A percentile compares a stretch with the other conserved stretches of the same genome.
Evolutionary conservation across 768 basidiomycete genomes (phyloP).

Genomic region (Fistulinella prunicolor): DNA sequence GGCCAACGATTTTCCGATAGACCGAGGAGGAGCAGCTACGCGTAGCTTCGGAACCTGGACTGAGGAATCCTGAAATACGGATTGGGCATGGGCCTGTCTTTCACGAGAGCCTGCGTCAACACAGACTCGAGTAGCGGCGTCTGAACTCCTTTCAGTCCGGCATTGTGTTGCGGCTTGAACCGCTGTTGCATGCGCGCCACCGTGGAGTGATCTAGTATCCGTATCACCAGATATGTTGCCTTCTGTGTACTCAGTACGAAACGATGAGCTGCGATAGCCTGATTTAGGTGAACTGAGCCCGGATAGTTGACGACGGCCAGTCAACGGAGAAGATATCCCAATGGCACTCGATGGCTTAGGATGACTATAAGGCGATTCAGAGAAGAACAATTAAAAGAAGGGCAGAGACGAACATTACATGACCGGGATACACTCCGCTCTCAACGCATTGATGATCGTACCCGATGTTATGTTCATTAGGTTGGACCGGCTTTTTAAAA

Average conservation of each 20-base stretch:
- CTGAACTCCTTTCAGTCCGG: neutral
- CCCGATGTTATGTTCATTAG: neutral
- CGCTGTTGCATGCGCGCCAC: too few species aligned
- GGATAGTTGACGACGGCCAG: conserved; percentile 2
- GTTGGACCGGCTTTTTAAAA: neutral
- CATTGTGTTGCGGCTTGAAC: neutral
- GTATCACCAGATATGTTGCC: neutral
- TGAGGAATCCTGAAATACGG: neutral
- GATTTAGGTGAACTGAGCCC: neutral
- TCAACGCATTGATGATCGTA: conserved; percentile 3
- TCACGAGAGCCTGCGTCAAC: conserved; percentile 9
- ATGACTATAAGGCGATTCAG: conserved; percentile 12
- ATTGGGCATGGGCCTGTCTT: conserved; percentile 7
- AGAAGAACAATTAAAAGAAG: neutral
- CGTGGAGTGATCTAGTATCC: neutral
- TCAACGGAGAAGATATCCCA: conserved; percentile 14
- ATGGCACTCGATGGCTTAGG: neutral
- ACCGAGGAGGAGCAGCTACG: neutral
- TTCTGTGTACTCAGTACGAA: neutral
- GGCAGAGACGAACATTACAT: conserved; percentile 9
- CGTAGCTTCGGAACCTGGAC: neutral
- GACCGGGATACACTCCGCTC: neutral
- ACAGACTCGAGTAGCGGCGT: neutral
- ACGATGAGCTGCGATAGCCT: neutral
- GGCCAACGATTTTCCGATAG: neutral